phyloP scores from a whole-genome alignment of 2,329 filamentous ascomycete genomes.

The Fusarium azukiicola region DNA sequence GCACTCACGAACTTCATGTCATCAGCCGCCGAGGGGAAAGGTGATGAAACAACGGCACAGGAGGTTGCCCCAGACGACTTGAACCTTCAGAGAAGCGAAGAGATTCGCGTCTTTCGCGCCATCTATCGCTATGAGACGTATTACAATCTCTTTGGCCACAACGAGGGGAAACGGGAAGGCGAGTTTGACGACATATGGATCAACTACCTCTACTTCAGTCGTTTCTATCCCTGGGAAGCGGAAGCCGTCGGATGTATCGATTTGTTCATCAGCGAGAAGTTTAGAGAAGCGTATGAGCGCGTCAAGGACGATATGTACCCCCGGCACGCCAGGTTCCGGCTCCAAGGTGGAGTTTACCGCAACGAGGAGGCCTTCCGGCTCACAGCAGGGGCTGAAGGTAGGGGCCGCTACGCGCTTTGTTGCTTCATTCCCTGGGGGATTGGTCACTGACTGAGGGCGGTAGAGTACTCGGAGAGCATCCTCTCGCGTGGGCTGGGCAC shows the following conservation, averaged over 20 bases:
- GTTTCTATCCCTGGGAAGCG: conserved; percentile 34
- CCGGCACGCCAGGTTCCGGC: not conserved
- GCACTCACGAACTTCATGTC: not conserved
- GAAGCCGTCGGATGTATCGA: conserved; percentile 43
- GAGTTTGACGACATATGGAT: conserved; percentile 22
- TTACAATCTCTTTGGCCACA: conserved; percentile 31
- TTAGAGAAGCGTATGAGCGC: conserved; percentile 30
- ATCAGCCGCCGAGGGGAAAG: not conserved
- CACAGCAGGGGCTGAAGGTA: not conserved
- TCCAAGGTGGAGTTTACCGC: not conserved
- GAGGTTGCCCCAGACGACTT: not conserved
- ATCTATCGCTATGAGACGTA: conserved; percentile 49
- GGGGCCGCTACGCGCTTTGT: not conserved
- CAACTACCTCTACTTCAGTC: conserved; percentile 27
- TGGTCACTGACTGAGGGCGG: not conserved
- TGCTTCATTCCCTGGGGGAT: not conserved
- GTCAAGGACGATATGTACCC: conserved; percentile 21
- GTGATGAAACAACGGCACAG: not conserved
- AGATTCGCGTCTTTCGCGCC: conserved; percentile 45
- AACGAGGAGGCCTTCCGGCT: conserved; percentile 10
- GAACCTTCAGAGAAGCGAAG: conserved; percentile 28
- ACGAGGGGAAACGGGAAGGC: conserved; percentile 25
- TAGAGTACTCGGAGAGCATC: not conserved
- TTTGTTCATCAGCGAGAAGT: conserved; percentile 33
- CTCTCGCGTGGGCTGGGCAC: not conserved